Conservation (phyloP, 495 filamentous ascomycete genomes). For the Talaromyces stipitatus region DNA sequence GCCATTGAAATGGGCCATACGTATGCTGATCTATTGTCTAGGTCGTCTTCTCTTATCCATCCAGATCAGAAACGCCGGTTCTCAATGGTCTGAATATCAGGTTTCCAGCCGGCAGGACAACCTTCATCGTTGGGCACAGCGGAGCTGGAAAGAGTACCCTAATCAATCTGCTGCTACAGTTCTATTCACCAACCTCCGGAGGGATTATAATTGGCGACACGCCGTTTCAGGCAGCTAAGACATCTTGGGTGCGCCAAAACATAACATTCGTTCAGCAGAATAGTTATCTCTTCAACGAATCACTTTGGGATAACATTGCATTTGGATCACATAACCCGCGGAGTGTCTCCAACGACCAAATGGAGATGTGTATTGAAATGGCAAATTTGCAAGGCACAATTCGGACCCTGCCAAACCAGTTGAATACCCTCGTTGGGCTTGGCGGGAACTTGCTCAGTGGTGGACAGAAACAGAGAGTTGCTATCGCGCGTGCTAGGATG, state of each 20-base stretch:
- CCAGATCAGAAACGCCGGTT: slow-evolving; percentile 54
- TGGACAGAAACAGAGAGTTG: slow-evolving; percentile 71
- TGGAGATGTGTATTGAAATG: slow-evolving; percentile 48
- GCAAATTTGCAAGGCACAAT: slow-evolving; percentile 69
- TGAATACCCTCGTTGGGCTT: slow-evolving; percentile 65
- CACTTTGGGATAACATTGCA: slow-evolving; percentile 71
- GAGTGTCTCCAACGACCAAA: slow-evolving; percentile 41
- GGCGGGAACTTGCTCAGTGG: slow-evolving; percentile 72
- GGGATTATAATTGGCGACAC: slow-evolving; percentile 62
- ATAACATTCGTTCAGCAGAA: slow-evolving; percentile 79
- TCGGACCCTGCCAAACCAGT: slow-evolving; percentile 59
- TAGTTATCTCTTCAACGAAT: slow-evolving; percentile 78
- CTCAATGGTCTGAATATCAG: slow-evolving; percentile 53
- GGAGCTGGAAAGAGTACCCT: slow-evolving; percentile 94
- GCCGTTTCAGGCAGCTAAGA: slow-evolving; percentile 53
- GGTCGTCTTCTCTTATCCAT: slow-evolving; percentile 82
- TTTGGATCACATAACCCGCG: slow-evolving; percentile 53
- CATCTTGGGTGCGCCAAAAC: slow-evolving; percentile 69
- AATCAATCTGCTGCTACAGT: slow-evolving; percentile 66
- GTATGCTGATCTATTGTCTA: slow-evolving; percentile 19
- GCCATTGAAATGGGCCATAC: not conserved
- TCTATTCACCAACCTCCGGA: slow-evolving; percentile 63
- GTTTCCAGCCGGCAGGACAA: slow-evolving; percentile 66
- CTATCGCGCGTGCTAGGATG: slow-evolving; percentile 71
- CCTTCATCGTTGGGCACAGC: slow-evolving; percentile 78